Base-by-base conservation (phyloP, 75 land plant species). In the Larix kaempferi region DNA sequence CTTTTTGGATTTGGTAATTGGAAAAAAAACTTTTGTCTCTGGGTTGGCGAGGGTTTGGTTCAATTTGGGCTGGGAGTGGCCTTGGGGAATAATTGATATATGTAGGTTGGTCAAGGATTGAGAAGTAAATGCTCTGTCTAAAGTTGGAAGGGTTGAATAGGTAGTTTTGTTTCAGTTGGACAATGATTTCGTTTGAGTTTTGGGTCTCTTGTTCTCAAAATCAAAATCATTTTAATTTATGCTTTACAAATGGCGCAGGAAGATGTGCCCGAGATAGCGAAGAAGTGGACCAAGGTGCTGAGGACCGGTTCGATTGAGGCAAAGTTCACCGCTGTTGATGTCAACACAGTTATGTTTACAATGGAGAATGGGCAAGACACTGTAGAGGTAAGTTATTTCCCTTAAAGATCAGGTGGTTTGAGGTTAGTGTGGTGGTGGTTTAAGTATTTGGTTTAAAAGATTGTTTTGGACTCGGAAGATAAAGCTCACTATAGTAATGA, bases 331-430 rank as follows among this genome's bases (percentile, higher is more conserved):
- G 99, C 90, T 10, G 88, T 95, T 78, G 99, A 98, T 86, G 56
- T 84, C 33, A 84, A 80, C 82, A 98, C 99, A 8, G 77, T 98
- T 73, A 98, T 98, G 99, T 95, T 98, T 77, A 93, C 78, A 60
- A 78, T 98, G 89, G 86, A 90, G 29, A 80, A 72, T 71, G 98
- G 98, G 12, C 91, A 91, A 78, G 93, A 91, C 62, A 67, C 75
- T 3, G 25, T 27, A n/a, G 99, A 95, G 98, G 99, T 95, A 79
- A 13, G 63, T 27, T 15, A 21, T 11, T 60, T 13, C 62, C 54
- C 54, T 49, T 10, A 49, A 49, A 10, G 54, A 49, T 49, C 54
- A 49, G 12, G 12, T 1, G 54, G 54, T 49, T 10, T 49, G 54
- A 49, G 54, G 54, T 49, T 49, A 49, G 12, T 49, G 12, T 49